Conservation (phyloP, 2,329 filamentous ascomycete species). For the Fusarium dimerum region DNA sequence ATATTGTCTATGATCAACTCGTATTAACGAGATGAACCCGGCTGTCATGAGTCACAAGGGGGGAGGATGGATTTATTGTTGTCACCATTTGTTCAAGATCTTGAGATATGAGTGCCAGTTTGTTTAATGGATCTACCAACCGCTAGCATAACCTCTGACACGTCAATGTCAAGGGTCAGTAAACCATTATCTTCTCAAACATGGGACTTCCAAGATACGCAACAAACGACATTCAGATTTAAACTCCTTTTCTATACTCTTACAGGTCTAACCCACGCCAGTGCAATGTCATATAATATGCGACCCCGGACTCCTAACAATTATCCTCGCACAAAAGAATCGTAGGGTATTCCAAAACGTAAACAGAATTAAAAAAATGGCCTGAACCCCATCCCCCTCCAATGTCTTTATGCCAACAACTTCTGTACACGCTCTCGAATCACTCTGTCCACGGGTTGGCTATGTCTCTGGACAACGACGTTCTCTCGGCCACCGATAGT, state of each 20-base stretch:
- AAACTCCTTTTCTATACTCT: background rate
- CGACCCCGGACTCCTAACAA: slow-evolving; percentile 7
- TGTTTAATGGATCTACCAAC: too few species aligned
- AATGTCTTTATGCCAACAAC: slow-evolving; percentile 27
- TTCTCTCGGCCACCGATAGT: slow-evolving; percentile 56
- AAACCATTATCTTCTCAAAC: too few species aligned
- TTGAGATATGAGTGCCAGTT: too few species aligned
- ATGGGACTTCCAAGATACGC: too few species aligned
- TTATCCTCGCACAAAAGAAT: slow-evolving; percentile 3
- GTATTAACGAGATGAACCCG: too few species aligned
- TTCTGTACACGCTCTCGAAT: slow-evolving; percentile 40
- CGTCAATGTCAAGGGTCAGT: too few species aligned
- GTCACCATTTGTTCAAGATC: too few species aligned
- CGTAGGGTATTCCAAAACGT: slow-evolving; percentile 18
- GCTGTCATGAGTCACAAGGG: too few species aligned
- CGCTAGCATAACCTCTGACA: too few species aligned
- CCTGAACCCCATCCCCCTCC: background rate
- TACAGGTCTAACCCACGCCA: slow-evolving; percentile 13
- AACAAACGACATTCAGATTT: background rate
- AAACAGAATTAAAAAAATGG: slow-evolving; percentile 7
- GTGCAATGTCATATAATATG: slow-evolving; percentile 4
- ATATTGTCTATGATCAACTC: too few species aligned
- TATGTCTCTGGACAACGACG: slow-evolving; percentile 53
- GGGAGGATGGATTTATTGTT: too few species aligned
- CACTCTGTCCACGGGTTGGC: slow-evolving; percentile 40